These are phyloP conservation scores for Pseudophaeomoniella oleicola DNA, from an alignment of 2,329 filamentous ascomycete species.

Conservation along the genomic window DNA sequence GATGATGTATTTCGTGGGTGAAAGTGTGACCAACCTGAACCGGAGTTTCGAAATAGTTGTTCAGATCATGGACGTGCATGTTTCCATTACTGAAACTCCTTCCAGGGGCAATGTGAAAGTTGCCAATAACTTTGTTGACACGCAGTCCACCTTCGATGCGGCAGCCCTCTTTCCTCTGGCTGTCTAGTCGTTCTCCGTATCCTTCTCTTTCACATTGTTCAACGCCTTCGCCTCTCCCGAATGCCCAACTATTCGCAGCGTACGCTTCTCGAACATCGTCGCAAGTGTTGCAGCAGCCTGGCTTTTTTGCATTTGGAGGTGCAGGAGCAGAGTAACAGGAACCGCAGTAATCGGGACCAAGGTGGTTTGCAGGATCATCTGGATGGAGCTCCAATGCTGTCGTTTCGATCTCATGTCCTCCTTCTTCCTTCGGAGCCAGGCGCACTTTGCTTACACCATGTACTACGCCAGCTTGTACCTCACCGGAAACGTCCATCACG, in stretches of 20 bases:
- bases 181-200: slow-evolving; percentile 76
- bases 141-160: slow-evolving; percentile 81
- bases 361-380: slow-evolving; percentile 57
- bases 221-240: slow-evolving; percentile 79
- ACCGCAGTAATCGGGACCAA: slow-evolving; percentile 87
- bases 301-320: slow-evolving; percentile 56
- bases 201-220: slow-evolving; percentile 94
- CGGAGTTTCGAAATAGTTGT: slow-evolving; percentile 76
- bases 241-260: slow-evolving; percentile 78
- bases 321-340: slow-evolving; percentile 75
- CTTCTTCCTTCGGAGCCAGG: slow-evolving; percentile 55
- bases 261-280: slow-evolving; percentile 95
- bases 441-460: slow-evolving; percentile 89
- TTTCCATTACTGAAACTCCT: slow-evolving; percentile 93
- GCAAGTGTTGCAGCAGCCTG: slow-evolving; percentile 94
- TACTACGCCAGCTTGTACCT: slow-evolving; percentile 86
- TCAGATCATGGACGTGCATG: slow-evolving; percentile 93
- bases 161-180: slow-evolving; percentile 82
- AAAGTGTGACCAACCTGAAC: slow-evolving; percentile 66
- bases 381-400: slow-evolving; percentile 55
- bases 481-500: slow-evolving; percentile 97
- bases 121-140: slow-evolving; percentile 96
- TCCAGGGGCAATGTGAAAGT: slow-evolving; percentile 95
- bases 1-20: slow-evolving; percentile 71
- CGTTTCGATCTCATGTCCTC: slow-evolving; percentile 59